A percentile compares a stretch with the other conserved stretches of the same genome.
Evolutionary conservation across 1,284 basidiomycete species (phyloP).

Genomic region (Anthracocystis setariae): DNA sequence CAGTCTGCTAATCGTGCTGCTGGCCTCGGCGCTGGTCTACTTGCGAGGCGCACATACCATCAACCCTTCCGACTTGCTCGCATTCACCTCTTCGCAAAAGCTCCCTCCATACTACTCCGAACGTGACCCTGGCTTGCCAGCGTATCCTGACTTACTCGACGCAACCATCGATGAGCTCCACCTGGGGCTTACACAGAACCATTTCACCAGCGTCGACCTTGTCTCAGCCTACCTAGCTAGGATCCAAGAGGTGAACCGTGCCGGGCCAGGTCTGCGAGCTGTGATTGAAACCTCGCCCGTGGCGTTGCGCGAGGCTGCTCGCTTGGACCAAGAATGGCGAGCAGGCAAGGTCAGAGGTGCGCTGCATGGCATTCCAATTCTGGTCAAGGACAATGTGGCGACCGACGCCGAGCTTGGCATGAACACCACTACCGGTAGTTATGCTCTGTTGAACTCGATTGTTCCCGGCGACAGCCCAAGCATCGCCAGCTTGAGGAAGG

Average conservation of each 20-base stretch:
- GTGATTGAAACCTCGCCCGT: conserved; percentile 76
- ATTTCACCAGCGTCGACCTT: conserved; percentile 29
- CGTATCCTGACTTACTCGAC: conserved; percentile 33
- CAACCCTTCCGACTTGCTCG: neutral
- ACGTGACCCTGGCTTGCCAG: neutral
- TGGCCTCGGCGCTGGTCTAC: conserved; percentile 11
- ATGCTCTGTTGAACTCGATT: conserved; percentile 70
- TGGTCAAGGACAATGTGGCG: conserved; percentile 78
- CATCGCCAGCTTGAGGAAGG: conserved; percentile 73
- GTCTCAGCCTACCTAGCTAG: conserved; percentile 75
- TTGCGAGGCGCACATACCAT: conserved; percentile 3
- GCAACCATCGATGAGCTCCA: conserved; percentile 27
- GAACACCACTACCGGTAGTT: conserved; percentile 73
- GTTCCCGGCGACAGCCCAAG: conserved; percentile 76
- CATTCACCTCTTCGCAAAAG: neutral
- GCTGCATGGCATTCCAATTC: conserved; percentile 77
- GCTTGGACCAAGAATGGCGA: conserved; percentile 73
- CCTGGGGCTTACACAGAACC: conserved; percentile 11
- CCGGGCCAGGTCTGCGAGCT: conserved; percentile 72
- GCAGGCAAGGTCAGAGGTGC: conserved; percentile 71
- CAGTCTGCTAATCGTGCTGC: conserved; percentile 16
- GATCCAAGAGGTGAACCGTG: conserved; percentile 76
- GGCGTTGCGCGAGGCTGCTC: conserved; percentile 70
- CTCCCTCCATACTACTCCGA: neutral
- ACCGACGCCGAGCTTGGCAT: conserved; percentile 73